Base-by-base conservation (phyloP, 2,329 filamentous ascomycete genomes). In the Beauveria sp. region DNA sequence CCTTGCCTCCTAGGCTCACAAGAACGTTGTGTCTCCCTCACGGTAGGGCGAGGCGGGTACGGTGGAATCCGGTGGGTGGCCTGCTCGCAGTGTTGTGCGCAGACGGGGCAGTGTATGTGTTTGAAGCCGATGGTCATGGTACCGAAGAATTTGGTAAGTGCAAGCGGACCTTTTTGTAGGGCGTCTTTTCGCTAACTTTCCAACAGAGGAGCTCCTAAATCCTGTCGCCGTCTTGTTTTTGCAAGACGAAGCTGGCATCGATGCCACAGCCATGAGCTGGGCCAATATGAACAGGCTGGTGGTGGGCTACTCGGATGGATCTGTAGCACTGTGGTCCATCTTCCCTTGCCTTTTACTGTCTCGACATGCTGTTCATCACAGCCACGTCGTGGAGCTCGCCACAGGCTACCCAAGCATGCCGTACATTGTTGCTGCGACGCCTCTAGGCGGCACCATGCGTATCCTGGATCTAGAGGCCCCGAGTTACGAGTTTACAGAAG, bases 371-470 rank as follows among this genome's bases (percentile, higher is more conserved):
- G 73, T 80, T n/a, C 83, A 85, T 66, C 77, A 79, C 62, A 82
- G 77, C 54, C 72, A 77, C 58, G 74, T 85, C 4, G 75, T 84
- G 63, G 81, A 85, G 65, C 76, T 86, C 37, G 76, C 76, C 61
- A 80, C 81, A 0, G 81, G 77, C 22, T 84, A 83, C 64, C 83
- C 83, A 4, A 81, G 82, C 1, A 73, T 80, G 61, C 83, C 83
- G 0, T 82, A 81, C 64, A 68, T 84, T 9, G 72, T 85, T n/a
- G 78, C 80, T 7, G 83, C 82, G 1, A 75, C 77, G 4, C 82
- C 83, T 0, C 73, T 84, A 16, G 81, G 81, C 22, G 83, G 83
- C 58, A 76, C 79, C 24, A 72, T 78, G 24, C 81, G 79, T 24
- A 68, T 85, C 10, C 74, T 82, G 5, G 82, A 86, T 67, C 72